These are phyloP conservation scores for Coprinopsis cinerea DNA, from an alignment of 768 basidiomycete species.

Conservation along the genomic window DNA sequence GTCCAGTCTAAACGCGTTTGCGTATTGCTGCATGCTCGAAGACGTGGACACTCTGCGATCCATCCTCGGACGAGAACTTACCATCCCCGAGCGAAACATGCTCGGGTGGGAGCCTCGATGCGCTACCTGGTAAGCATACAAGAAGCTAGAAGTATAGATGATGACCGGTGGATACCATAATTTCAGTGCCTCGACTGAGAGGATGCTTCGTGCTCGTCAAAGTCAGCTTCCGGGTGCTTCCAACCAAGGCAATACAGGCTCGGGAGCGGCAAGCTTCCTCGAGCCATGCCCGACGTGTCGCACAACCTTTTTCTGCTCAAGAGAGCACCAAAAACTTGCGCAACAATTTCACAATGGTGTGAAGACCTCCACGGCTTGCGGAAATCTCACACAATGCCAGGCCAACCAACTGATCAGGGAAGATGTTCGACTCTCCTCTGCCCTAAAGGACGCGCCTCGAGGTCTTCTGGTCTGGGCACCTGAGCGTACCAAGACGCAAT, in stretches of 20 bases:
- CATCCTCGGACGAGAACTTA: constrained; percentile 14
- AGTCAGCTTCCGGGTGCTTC: no score
- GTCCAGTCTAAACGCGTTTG: constrained; percentile 12
- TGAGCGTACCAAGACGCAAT: constrained; percentile 19
- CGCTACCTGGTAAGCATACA: constrained; percentile 21
- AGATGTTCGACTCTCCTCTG: constrained; percentile 12
- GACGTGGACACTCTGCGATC: constrained; percentile 9
- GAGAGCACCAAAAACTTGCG: constrained; percentile 20
- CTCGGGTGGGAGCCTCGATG: constrained; percentile 25
- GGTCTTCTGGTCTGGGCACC: constrained; percentile 24
- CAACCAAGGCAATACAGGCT: no score
- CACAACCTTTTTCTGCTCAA: constrained; percentile 25
- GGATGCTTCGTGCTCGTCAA: neutral
- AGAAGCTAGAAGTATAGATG: neutral
- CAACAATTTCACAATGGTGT: constrained; percentile 14
- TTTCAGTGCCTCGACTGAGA: no score
- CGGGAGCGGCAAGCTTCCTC: no score
- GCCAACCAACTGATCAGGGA: constrained; percentile 20
- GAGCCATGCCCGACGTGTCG: constrained; percentile 22
- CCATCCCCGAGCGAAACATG: constrained; percentile 21
- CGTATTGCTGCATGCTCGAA: constrained; percentile 10
- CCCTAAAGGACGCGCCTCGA: neutral
- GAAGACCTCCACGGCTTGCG: constrained; percentile 18
- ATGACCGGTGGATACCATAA: no score
- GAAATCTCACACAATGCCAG: constrained; percentile 23